phyloP scores from a whole-genome alignment of 1,284 basidiomycete genomes.

The Moesziomyces sp. region DNA sequence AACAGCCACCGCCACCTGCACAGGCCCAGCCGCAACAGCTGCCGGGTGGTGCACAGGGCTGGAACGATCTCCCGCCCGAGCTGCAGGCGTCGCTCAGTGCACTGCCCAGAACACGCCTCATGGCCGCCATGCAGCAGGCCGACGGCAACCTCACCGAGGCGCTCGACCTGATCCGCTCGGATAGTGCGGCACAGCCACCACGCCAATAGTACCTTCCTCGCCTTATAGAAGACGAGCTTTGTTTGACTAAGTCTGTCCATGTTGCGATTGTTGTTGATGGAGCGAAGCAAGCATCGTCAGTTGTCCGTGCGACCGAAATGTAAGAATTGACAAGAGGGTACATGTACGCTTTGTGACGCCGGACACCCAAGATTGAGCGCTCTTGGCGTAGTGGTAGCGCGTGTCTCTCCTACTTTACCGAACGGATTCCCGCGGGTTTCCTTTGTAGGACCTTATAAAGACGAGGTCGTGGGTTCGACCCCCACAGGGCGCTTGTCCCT shows the following conservation, averaged over 20 bases:
- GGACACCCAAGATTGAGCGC: slow-evolving; percentile 10
- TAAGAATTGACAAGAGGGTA: too few relatives aligned
- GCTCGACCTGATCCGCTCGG: neutral
- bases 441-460: slow-evolving; percentile 15
- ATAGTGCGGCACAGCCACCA: neutral
- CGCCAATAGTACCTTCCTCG: too few relatives aligned
- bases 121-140: slow-evolving; percentile 4
- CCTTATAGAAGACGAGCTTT: too few relatives aligned
- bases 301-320: too few relatives aligned
- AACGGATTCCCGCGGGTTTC: neutral
- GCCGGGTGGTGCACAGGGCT: neutral
- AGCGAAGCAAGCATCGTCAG: too few relatives aligned
- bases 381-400: slow-evolving; percentile 51
- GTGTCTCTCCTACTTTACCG: slow-evolving; percentile 40
- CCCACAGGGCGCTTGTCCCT: slow-evolving; percentile 41
- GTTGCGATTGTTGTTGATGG: too few relatives aligned
- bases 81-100: neutral
- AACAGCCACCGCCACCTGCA: neutral
- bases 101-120: slow-evolving; percentile 1
- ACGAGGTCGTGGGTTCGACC: slow-evolving; percentile 53
- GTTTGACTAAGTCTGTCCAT: too few relatives aligned
- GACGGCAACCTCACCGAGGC: slow-evolving; percentile 5
- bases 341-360: neutral
- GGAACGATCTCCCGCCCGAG: slow-evolving; percentile 17
- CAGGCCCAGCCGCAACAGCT: neutral